A percentile compares a stretch with the other conserved stretches of the same genome.
These are phyloP conservation scores for Ettlia oleoabundans DNA, from an alignment of 139 green algal genomes.

Conservation along the genomic window DNA sequence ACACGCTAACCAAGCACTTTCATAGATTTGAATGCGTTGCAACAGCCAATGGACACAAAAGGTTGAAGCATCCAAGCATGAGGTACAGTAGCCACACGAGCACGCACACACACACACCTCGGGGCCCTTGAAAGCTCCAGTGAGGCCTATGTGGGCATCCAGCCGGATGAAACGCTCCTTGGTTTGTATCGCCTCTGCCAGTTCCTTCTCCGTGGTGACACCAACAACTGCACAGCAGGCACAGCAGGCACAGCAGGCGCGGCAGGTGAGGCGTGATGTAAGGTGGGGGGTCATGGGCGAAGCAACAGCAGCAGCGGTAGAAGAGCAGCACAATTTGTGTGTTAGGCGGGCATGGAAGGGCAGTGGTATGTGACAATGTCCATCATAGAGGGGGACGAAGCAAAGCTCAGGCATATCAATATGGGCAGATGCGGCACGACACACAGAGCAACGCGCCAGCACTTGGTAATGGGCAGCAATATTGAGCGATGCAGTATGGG, in stretches of 20 bases:
- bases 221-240: not conserved
- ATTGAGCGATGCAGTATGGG: not conserved
- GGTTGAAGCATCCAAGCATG: not conserved
- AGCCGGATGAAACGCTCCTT: slow-evolving; percentile 40
- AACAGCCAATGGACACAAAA: not conserved
- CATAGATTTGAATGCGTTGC: too few species aligned
- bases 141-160: slow-evolving; percentile 31
- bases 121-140: slow-evolving; percentile 9
- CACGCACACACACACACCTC: not conserved
- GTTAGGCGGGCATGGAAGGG: not conserved
- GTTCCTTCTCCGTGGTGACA: slow-evolving; percentile 36
- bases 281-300: not conserved
- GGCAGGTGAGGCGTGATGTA: not conserved
- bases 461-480: too few species aligned
- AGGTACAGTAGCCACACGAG: not conserved
- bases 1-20: too few species aligned
- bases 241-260: not conserved
- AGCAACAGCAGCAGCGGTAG: too few species aligned
- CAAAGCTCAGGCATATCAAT: too few species aligned
- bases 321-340: too few species aligned
- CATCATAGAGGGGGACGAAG: too few species aligned
- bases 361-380: too few species aligned
- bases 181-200: slow-evolving; percentile 29
- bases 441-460: too few species aligned
- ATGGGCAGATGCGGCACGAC: too few species aligned